These are phyloP conservation scores for Suhomyces kilbournensis DNA, from an alignment of 805 yeast genomes.

Conservation along the genomic window DNA sequence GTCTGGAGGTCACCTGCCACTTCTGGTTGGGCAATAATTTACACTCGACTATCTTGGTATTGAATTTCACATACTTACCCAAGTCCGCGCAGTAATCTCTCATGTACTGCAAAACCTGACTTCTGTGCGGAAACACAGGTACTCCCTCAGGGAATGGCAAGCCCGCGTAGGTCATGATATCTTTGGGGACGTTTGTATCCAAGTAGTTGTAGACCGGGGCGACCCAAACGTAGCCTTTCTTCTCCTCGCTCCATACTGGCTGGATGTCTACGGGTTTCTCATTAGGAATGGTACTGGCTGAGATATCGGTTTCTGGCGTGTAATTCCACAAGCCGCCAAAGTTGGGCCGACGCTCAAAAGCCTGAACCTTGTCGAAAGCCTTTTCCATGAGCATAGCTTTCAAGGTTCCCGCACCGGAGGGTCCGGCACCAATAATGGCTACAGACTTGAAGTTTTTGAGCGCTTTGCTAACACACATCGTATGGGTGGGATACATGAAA, in stretches of 20 bases:
- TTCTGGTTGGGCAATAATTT: slow-evolving; percentile 15
- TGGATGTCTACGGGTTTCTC: slow-evolving; percentile 16
- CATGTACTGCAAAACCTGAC: slow-evolving; percentile 61
- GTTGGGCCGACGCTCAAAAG: slow-evolving; percentile 57
- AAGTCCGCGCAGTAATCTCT: slow-evolving; percentile 49
- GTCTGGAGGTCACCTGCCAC: slow-evolving; percentile 45
- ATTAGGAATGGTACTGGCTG: slow-evolving; percentile 17
- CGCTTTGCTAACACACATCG: background rate
- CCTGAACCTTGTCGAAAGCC: slow-evolving; percentile 44
- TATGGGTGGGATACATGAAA: background rate
- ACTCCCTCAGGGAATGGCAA: slow-evolving; percentile 46
- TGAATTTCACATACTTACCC: slow-evolving; percentile 40
- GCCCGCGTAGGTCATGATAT: slow-evolving; percentile 63
- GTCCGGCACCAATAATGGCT: slow-evolving; percentile 79
- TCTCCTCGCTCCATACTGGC: slow-evolving; percentile 9
- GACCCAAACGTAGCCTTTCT: slow-evolving; percentile 18
- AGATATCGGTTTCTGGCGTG: slow-evolving; percentile 28
- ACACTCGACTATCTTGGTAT: slow-evolving; percentile 47
- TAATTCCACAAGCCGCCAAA: slow-evolving; percentile 85
- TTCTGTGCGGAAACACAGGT: slow-evolving; percentile 57
- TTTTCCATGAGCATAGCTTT: slow-evolving; percentile 55
- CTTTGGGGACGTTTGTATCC: slow-evolving; percentile 67
- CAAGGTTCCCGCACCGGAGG: slow-evolving; percentile 48
- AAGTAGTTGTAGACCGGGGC: slow-evolving; percentile 59
- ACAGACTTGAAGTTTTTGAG: slow-evolving; percentile 32